Evolutionary conservation across 371 early-diverging fungal species (phyloP), one percentile per base, ranked within the genome.

Genomic region (Apophysomyces elegans): DNA sequence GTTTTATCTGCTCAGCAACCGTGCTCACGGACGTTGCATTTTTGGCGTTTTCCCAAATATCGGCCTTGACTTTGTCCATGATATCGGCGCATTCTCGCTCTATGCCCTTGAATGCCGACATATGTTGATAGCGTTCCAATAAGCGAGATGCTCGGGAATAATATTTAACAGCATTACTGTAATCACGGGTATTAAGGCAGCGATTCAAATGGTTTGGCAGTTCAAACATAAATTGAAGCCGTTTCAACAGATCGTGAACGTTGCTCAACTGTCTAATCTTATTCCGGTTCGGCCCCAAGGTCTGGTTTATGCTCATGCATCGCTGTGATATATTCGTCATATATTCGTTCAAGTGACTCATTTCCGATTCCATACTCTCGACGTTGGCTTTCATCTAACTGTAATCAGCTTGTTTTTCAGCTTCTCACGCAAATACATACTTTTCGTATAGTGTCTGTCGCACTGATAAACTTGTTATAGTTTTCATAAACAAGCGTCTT

Each of bases 401-500:
- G 37, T 0, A 5, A 58, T 16, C 37, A 37, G n/a, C 12, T 62
- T 44, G 37, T 18, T 36, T 56, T 14, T 14, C 8, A 37, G 43
- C 2, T 59, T 2, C 11, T 18, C 21, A 0, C 43, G 3, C 26
- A 13, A 39, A 5, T 4, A 18, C 35, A 21, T 79, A 84, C 88
- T 76, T 87, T 88, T 60, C 86, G 74, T 43, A 97, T 93, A 1
- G 97, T 95, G 64, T 96, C 95, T 1, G 96, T 93, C 1, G 98
- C 98, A 50, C 90, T 89, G 58, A 96, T 94, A 68, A 97, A 96
- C 80, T 95, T 95, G 86, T 84, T 92, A 67, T 97, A 97, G 82
- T 97, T 97, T 75, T 96, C 95, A 70, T 97, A 97, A 1, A 97
- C 98, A 18, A 97, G 81, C 0, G 97, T 95, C 72, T 97, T 96